Base-by-base conservation (phyloP, 208 protist species). In the Leishmania aethiopica region DNA sequence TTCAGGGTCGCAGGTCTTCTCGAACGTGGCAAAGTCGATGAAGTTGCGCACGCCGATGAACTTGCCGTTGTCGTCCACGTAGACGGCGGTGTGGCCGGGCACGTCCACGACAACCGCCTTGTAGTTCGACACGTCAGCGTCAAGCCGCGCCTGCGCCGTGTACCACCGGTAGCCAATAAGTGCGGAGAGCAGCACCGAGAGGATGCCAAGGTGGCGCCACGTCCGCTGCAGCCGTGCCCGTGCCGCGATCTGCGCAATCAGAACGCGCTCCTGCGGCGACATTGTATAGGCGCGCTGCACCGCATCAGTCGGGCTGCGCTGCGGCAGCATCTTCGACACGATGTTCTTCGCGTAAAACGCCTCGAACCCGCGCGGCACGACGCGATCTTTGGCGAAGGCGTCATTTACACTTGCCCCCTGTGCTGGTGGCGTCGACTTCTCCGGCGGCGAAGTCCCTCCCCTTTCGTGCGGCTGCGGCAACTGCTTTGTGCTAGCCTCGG, bases 1-100 rank as follows among this genome's bases (percentile, higher is more conserved):
- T 28, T 88, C 84, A 25, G 85, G 85, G 59, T 94, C 90, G 86
- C 89, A 92, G 5, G 78, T 83, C 73, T 84, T 81, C 84, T 92
- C 91, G 83, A 96, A 95, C 8, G 86, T 66, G 37, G 84, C 77
- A 77, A 87, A 96, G 84, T 96, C 93, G 59, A 96, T 84, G 85
- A 95, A 96, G 75, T 89, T 90, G 28, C 89, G 88, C 51, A 90
- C 79, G 72, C 89, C 90, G n/a, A 96, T 60, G 57, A 85, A 80
- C 75, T 87, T 83, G 47, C 87, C 90, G 59, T 93, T 83, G 70
- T 92, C 88, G 81, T 93, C 82, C 62, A 93, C 19, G 78, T 89
- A 94, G 17, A 78, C 87, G 37, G 91, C 91, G 6, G 77, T 80
- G 83, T 94, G 89, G 51, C 84, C 78, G 17, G 77, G 83, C 47